Evolutionary conservation across 176 grass and related monocot species (phyloP), one percentile per base, ranked within the genome.

Genomic region (Bothriochloa decipiens): DNA sequence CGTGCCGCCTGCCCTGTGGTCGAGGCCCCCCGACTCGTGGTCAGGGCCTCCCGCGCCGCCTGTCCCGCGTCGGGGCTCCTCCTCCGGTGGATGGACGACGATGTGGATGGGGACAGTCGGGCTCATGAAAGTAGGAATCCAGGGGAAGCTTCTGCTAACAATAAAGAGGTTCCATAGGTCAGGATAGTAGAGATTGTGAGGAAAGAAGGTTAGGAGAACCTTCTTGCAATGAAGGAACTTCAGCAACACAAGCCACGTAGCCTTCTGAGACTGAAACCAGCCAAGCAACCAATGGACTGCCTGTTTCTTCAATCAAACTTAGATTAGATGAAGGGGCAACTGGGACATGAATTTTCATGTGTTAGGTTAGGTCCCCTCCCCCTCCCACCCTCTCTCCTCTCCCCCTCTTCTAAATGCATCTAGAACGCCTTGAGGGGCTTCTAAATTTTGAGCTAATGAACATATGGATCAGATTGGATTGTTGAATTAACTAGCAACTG

Each of bases 211-310:
- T 72, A 12, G 71, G 58, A 64, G 41, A 81, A 57, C 36, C 46
- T 75, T 86, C 42, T 45, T 60, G 55, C 29, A 5, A 16, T 14
- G 69, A 53, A 68, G 71, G 23, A 77, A 41, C 52, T 28, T 60
- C n/a, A 6, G 50, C 2, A 3, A 49, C 2, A n/a, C 57, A 86
- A 65, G 25, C 25, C 42, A 25, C 3, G 0, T 65, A 71, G 49
- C 64, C 65, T 72, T 71, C 83, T 43, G 72, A 67, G 76, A 83
- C 75, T 46, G n/a, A 77, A 76, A 65, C 58, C 33, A 90, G 26
- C 26, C 46, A 64, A 83, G 67, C 23, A 20, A 42, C 68, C 27
- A 62, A 61, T 68, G 35, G 66, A 67, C 26, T 43, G 41, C 41
- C 41, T 43, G 41, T 43, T 77, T 33, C 49, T 41, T 85, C 66